Percentiles rank a stretch among this genome's conserved stretches.
phyloP scores from a whole-genome alignment of 2,329 filamentous ascomycete genomes.

The Plectosphaerella plurivora region DNA sequence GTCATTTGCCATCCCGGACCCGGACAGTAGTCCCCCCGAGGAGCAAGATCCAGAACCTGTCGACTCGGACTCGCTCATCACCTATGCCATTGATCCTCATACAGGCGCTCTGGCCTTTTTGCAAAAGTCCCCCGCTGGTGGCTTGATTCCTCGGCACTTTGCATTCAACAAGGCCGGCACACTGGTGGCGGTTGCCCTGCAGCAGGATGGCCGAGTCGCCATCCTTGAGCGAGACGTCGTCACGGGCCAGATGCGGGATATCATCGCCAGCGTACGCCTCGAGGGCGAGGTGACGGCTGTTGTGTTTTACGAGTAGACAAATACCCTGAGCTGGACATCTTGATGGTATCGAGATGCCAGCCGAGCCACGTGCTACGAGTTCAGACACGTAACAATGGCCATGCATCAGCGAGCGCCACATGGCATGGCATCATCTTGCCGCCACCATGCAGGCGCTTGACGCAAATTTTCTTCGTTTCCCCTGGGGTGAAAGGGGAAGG shows the following conservation, averaged over 20 bases:
- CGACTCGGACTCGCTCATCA: slow-evolving; percentile 60
- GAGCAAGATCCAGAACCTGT: slow-evolving; percentile 24
- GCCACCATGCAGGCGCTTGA: no score
- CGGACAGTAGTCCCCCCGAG: slow-evolving; percentile 23
- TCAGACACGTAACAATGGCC: no score
- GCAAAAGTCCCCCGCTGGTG: slow-evolving; percentile 59
- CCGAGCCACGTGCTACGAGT: not conserved
- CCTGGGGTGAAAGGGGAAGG: no score
- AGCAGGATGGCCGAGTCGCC: slow-evolving; percentile 55
- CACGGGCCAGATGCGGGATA: slow-evolving; percentile 51
- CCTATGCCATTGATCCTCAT: slow-evolving; percentile 48
- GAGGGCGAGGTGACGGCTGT: slow-evolving; percentile 40
- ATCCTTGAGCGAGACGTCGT: slow-evolving; percentile 55
- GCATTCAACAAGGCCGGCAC: slow-evolving; percentile 60
- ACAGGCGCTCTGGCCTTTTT: slow-evolving; percentile 53
- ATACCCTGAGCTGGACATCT: no score
- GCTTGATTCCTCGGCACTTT: slow-evolving; percentile 63
- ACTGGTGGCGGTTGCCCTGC: slow-evolving; percentile 62
- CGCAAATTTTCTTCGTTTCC: no score
- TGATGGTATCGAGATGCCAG: not conserved
- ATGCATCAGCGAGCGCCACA: no score
- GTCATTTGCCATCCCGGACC: slow-evolving; percentile 43
- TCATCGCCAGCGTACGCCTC: slow-evolving; percentile 36
- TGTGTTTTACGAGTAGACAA: slow-evolving; percentile 38
- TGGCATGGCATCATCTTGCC: no score